These are phyloP conservation scores for Haematococcus sp. DNA, from an alignment of 139 green algal genomes.

Conservation along the genomic window DNA sequence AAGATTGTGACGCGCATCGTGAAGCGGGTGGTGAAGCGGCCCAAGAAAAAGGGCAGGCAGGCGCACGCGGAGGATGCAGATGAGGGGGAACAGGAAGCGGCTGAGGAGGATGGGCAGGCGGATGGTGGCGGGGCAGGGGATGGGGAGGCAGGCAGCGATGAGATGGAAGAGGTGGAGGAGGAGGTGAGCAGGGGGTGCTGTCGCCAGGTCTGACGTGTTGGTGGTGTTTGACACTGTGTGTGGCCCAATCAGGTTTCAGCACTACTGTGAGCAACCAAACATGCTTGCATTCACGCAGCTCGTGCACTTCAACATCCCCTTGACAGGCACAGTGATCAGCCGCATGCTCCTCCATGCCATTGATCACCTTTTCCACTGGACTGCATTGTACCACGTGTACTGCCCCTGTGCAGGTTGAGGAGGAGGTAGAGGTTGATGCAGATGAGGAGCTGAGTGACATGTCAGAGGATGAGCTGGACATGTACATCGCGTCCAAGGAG, in stretches of 20 bases:
- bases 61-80: not conserved
- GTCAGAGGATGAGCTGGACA: constrained; percentile 44
- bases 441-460: constrained; percentile 48
- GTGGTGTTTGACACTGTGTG: too few species aligned
- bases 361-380: too few species aligned
- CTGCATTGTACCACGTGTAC: too few species aligned
- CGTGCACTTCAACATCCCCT: too few species aligned
- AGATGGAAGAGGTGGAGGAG: constrained; percentile 8
- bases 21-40: not conserved
- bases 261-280: too few species aligned
- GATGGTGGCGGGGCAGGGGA: not conserved
- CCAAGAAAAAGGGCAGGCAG: not conserved
- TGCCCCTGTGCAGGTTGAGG: not conserved
- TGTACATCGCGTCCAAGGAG: constrained; percentile 60
- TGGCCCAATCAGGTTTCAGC: too few species aligned
- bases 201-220: too few species aligned
- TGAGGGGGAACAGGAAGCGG: constrained; percentile 1
- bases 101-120: not conserved
- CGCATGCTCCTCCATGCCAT: too few species aligned
- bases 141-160: not conserved
- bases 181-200: not conserved
- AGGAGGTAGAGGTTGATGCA: constrained; percentile 6
- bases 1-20: not conserved
- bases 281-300: too few species aligned
- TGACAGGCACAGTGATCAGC: too few species aligned